phyloP scores from a whole-genome alignment of 176 grass and related monocot genomes.

The Cenchrus purpureus region DNA sequence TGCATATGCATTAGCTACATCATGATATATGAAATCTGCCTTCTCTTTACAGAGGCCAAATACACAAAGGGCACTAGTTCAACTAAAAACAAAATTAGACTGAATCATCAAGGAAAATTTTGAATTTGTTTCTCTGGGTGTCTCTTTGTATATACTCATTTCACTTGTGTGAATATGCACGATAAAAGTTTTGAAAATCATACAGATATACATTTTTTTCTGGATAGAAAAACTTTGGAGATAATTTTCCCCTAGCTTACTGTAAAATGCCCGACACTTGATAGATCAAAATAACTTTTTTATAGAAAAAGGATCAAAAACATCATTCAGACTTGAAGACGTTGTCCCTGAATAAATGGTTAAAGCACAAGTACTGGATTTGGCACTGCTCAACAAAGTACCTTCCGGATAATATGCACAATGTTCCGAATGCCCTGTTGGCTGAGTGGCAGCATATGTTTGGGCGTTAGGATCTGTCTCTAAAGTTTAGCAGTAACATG shows the following conservation, averaged over 20 bases:
- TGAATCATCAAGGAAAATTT: no score
- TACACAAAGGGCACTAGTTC: no score
- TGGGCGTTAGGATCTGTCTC: background rate
- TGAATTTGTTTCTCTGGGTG: no score
- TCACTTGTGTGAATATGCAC: conserved; percentile 1
- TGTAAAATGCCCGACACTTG: background rate
- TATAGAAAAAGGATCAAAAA: background rate
- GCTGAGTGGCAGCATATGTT: background rate
- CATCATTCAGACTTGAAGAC: background rate
- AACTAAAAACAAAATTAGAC: no score
- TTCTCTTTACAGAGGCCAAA: no score
- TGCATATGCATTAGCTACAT: no score
- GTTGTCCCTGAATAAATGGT: background rate
- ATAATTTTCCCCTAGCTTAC: background rate
- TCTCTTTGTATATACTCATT: background rate
- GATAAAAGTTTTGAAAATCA: background rate
- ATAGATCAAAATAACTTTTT: background rate
- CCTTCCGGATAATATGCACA: background rate
- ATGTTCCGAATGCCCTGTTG: background rate
- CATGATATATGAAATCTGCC: no score
- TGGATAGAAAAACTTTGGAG: background rate
- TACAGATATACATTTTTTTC: background rate
- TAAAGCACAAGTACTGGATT: background rate
- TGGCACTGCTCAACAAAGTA: background rate
- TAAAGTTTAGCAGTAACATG: background rate